A percentile compares a stretch with the other conserved stretches of the same genome.
Conservation (phyloP, 176 grass and related monocot species). For the Alopecurus myosuroides region DNA sequence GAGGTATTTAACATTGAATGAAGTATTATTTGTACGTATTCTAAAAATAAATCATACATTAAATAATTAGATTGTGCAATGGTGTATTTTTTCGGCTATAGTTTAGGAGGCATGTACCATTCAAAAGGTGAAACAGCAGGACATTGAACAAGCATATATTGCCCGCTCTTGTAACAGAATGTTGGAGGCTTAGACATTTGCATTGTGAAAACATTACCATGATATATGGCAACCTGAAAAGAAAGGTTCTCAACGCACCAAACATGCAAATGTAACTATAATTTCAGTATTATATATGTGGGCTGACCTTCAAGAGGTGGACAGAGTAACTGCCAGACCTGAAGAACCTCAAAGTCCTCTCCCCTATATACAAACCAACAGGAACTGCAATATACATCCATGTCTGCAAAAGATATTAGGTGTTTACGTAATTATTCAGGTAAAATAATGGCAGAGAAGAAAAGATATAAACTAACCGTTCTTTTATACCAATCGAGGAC, state of each 20-base stretch:
- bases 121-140: slow-evolving; percentile 91
- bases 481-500: slow-evolving; percentile 72
- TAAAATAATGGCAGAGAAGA: not conserved
- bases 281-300: not conserved
- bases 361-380: slow-evolving; percentile 75
- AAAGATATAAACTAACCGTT: slow-evolving; percentile 53
- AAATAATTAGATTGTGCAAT: not conserved
- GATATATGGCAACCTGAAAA: slow-evolving; percentile 90
- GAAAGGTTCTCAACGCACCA: slow-evolving; percentile 26
- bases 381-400: slow-evolving; percentile 97
- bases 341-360: slow-evolving; percentile 82
- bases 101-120: slow-evolving; percentile 54
- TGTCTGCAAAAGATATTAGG: slow-evolving; percentile 47
- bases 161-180: slow-evolving; percentile 85
- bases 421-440: not conserved
- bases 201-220: slow-evolving; percentile 84
- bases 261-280: slow-evolving; percentile 16
- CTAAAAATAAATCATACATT: not conserved
- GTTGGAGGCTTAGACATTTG: slow-evolving; percentile 88
- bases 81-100: not conserved
- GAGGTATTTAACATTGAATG: slow-evolving; percentile 6
- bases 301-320: slow-evolving; percentile 68
- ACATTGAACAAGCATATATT: slow-evolving; percentile 98
- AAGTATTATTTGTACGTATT: not conserved
- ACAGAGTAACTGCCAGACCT: slow-evolving; percentile 87